These are phyloP conservation scores for Geotrichum klebahnii DNA, from an alignment of 1,139 yeast genomes.

Conservation along the genomic window DNA sequence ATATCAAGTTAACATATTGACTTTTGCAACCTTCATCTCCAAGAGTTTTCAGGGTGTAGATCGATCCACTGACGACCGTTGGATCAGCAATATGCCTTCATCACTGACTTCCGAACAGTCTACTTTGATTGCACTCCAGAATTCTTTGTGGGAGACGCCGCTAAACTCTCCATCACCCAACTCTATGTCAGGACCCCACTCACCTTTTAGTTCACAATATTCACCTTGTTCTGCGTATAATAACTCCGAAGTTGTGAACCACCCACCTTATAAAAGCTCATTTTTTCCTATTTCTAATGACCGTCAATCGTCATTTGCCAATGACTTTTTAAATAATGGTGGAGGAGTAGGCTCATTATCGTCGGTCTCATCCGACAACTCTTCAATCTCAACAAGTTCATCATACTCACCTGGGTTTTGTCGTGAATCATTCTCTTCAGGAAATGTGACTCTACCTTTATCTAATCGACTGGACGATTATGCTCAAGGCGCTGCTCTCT, in stretches of 20 bases:
- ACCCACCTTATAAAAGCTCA: not conserved
- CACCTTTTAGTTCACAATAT: not conserved
- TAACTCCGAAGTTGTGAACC: not conserved
- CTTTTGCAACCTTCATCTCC: too few species aligned
- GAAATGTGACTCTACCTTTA: not conserved
- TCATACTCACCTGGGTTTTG: not conserved
- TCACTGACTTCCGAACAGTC: not conserved
- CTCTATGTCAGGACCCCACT: not conserved
- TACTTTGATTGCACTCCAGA: not conserved
- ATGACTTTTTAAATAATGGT: not conserved
- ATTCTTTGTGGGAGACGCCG: not conserved
- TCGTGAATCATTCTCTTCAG: slow-evolving; percentile 4
- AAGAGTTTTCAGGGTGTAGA: not conserved
- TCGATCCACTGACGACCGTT: not conserved
- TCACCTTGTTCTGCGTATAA: not conserved
- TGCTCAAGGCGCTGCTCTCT: not conserved
- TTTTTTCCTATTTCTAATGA: not conserved
- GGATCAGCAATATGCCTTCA: slow-evolving; percentile 1
- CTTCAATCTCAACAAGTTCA: slow-evolving; percentile 4
- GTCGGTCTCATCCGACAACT: slow-evolving; percentile 1
- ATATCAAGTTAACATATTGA: too few species aligned
- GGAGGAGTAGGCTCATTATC: slow-evolving; percentile 4
- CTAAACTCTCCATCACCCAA: not conserved
- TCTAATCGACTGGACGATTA: not conserved
- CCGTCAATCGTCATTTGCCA: not conserved